Base-by-base conservation (phyloP, 148 eudicot genomes). In the Rhododendron mucronatum region DNA sequence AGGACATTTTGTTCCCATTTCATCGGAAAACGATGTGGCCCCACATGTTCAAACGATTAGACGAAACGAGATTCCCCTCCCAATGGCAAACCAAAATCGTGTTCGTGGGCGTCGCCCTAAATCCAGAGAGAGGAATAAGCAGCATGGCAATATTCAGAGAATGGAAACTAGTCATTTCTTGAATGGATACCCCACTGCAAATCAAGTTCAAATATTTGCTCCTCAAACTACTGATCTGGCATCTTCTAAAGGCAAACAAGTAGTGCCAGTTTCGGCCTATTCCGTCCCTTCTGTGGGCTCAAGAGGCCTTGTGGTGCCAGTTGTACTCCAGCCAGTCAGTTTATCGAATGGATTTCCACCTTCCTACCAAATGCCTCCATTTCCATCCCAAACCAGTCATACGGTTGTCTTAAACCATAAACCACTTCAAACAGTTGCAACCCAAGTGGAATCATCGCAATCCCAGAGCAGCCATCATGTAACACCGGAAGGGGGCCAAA, bases 231-330 rank as follows among this genome's bases (percentile, higher is more conserved):
- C 75, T 45, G 73, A 59, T 9, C 71, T 75, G 80, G 82, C 86
- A 44, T 67, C 87, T 65, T 74, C 85, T 63, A 91, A 89, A 88
- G 85, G 89, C 10, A 89, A 87, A 77, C 84, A 85, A 45, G 76
- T 88, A 69, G 50, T 90, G 16, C 73, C 87, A 37, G 92, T 83
- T 82, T 83, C 91, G 30, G 91, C 89, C 53, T 90, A 88, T 30
- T 71, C 89, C 23, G 91, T 90, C 15, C 87, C 92, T 41, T 89
- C 88, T 7, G 91, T 91, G 48, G 93, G 94, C 20, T 86, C 90
- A n/a, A 89, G 98, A 88, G 97, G 95, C 81, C 90, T 90, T 8
- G 89, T 96, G 82, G 95, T 91, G 41, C 97, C 99, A 53, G 96
- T 93, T 73, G 84, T 91, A 78, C 93, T 96, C 82, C 92, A 92